Evolutionary conservation across 1,284 basidiomycete genomes (phyloP).

Genomic region (Malassezia nana): DNA sequence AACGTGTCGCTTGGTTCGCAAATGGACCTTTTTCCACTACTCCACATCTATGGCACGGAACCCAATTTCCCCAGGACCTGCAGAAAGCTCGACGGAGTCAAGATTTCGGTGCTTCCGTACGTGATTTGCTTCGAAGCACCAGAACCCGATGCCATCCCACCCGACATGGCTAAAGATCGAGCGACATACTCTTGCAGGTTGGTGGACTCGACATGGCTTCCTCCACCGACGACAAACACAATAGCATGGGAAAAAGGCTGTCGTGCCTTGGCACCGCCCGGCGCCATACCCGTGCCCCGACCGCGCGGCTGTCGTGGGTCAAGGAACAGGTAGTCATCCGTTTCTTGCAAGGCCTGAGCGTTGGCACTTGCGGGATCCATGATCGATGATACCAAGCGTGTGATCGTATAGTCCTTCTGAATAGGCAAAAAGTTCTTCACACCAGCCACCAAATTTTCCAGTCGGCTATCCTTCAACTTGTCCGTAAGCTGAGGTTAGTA

Average conservation of each 20-base stretch:
- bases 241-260: conserved; percentile 72
- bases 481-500: conserved; percentile 55
- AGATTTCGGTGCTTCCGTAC: conserved; percentile 90
- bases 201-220: conserved; percentile 92
- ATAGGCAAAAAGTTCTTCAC: conserved; percentile 97
- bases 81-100: conserved; percentile 79
- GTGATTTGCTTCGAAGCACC: conserved; percentile 56
- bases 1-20: not conserved
- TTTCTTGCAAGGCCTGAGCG: conserved; percentile 59
- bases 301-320: conserved; percentile 58
- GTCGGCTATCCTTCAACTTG: conserved; percentile 79
- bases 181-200: conserved; percentile 57
- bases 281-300: conserved; percentile 17
- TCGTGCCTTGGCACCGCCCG: conserved; percentile 22
- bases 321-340: conserved; percentile 88
- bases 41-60: not conserved
- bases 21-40: not conserved
- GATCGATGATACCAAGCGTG: conserved; percentile 81
- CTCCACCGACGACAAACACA: conserved; percentile 92
- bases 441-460: conserved; percentile 87
- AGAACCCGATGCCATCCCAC: conserved; percentile 41
- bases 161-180: conserved; percentile 19
- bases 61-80: conserved; percentile 52
- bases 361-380: conserved; percentile 91
- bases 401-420: conserved; percentile 84